Conservation (phyloP, 1,284 basidiomycete genomes). For the Takashimella tepidaria region DNA sequence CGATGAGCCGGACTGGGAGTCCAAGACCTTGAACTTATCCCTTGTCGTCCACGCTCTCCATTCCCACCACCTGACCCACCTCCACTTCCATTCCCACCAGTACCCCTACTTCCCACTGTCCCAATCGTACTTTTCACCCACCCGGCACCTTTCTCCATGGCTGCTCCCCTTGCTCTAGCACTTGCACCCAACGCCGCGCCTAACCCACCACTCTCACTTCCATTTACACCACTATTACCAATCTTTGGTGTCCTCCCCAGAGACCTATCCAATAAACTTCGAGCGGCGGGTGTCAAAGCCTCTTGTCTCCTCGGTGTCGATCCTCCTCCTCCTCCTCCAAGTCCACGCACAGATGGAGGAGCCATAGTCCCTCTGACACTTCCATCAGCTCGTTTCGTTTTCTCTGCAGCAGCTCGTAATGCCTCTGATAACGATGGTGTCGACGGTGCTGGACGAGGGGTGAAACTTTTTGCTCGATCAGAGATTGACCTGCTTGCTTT, state of each 20-base stretch:
- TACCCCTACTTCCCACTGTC: too few relatives aligned
- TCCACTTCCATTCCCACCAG: conserved; percentile 30
- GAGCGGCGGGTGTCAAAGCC: conserved; percentile 73
- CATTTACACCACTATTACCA: conserved; percentile 1
- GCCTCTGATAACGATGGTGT: conserved; percentile 40
- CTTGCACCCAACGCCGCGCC: conserved; percentile 50
- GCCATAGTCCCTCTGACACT: conserved; percentile 53
- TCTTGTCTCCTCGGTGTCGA: conserved; percentile 55
- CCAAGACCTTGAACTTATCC: conserved; percentile 65
- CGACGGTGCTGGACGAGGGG: conserved; percentile 55
- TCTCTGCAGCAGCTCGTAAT: conserved; percentile 40
- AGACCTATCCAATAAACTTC: conserved; percentile 64
- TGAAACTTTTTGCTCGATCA: conserved; percentile 45
- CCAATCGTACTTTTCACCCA: conserved; percentile 55
- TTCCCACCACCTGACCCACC: conserved; percentile 34
- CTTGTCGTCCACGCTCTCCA: too few relatives aligned
- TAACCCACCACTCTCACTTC: too few relatives aligned
- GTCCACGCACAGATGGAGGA: conserved; percentile 59
- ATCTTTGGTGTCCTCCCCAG: conserved; percentile 26
- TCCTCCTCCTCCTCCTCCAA: neutral
- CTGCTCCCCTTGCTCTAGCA: conserved; percentile 60
- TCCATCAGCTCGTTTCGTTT: conserved; percentile 11
- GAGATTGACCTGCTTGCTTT: conserved; percentile 47
- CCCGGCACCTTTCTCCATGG: conserved; percentile 58
- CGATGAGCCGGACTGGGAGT: conserved; percentile 62